A percentile compares a stretch with the other conserved stretches of the same genome.
These are phyloP conservation scores for Populus nigra DNA, from an alignment of 345 rosid genomes.

Conservation along the genomic window DNA sequence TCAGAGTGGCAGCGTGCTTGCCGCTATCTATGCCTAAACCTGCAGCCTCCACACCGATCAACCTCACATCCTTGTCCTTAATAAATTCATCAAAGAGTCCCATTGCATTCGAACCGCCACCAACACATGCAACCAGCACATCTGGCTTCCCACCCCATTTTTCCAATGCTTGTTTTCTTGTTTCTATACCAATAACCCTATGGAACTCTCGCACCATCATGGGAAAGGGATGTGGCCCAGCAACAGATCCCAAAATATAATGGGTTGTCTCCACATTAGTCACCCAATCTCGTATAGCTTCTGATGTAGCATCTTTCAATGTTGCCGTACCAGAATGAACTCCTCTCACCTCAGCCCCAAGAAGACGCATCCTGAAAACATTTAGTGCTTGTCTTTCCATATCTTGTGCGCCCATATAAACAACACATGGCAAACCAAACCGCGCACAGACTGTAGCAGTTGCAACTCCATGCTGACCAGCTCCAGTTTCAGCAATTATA, in stretches of 20 bases:
- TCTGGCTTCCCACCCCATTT: conserved; percentile 99
- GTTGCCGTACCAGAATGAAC: conserved; percentile 30
- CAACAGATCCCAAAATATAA: conserved; percentile 91
- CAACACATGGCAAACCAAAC: conserved; percentile 70
- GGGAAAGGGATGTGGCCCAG: conserved; percentile 97
- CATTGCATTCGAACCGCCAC: conserved; percentile 93
- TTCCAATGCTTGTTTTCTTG: conserved; percentile 76
- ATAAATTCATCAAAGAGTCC: conserved; percentile 96
- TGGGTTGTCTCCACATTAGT: conserved; percentile 92
- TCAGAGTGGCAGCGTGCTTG: conserved; percentile 89
- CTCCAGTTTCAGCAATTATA: conserved; percentile 93
- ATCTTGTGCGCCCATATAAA: conserved; percentile 95
- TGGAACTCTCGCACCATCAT: conserved; percentile 98
- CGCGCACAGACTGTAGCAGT: conserved; percentile 94
- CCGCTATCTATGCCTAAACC: conserved; percentile 90
- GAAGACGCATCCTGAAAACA: conserved; percentile 89
- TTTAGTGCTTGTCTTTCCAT: conserved; percentile 93
- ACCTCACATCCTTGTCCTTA: conserved; percentile 63
- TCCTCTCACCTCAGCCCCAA: conserved; percentile 75
- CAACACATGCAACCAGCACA: conserved; percentile 85
- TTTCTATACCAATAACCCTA: conserved; percentile 85
- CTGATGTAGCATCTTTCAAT: conserved; percentile 37
- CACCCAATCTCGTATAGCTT: conserved; percentile 83
- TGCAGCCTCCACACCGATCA: conserved; percentile 98
- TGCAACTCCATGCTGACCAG: conserved; percentile 97